Evolutionary conservation across 345 rosid species (phyloP), one percentile per base, ranked within the genome.

Genomic region (Aquilaria malaccensis): DNA sequence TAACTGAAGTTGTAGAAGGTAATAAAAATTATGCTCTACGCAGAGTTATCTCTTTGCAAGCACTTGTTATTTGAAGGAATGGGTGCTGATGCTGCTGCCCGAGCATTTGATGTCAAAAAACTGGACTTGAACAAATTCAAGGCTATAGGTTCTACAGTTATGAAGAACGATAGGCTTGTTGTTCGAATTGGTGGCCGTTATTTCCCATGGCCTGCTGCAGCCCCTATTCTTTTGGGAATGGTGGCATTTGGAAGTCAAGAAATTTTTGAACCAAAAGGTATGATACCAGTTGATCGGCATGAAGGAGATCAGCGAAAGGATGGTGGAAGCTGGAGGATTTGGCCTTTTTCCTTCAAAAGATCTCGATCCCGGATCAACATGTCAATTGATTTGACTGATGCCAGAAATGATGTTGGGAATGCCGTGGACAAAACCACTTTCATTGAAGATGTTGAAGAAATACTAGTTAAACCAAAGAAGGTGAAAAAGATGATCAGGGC

Each of bases 241-340:
- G 77, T 75, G 74, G 60, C 79, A 48, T 85, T 72, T 62, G 85
- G 88, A 74, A 75, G 69, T 61, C 70, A 70, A 52, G 64, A 56
- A 33, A 61, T 76, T 58, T 69, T 75, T 65, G 79, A 82, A 75
- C 76, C 80, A 13, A 74, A 86, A 70, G 86, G 86, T 72, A 77
- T 82, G 84, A 82, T 76, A 62, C 72, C 64, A 50, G 77, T 85
- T 75, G 87, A 87, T 59, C 30, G 7, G 64, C 72, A 58, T 53
- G 77, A 58, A 67, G 87, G 74, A 56, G 68, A 67, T 68, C 67
- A 80, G 64, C 70, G 83, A 55, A 75, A 86, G 62, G 46, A 52
- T 54, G 61, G 70, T 58, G 95, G 83, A 77, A 80, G 86, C 77
- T 90, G 99, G 98, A 75, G 75, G 66, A 69, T 92, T 66, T 90